phyloP scores from a whole-genome alignment of 2,329 filamentous ascomycete genomes.

The Allantophomopsis cytisporea region DNA sequence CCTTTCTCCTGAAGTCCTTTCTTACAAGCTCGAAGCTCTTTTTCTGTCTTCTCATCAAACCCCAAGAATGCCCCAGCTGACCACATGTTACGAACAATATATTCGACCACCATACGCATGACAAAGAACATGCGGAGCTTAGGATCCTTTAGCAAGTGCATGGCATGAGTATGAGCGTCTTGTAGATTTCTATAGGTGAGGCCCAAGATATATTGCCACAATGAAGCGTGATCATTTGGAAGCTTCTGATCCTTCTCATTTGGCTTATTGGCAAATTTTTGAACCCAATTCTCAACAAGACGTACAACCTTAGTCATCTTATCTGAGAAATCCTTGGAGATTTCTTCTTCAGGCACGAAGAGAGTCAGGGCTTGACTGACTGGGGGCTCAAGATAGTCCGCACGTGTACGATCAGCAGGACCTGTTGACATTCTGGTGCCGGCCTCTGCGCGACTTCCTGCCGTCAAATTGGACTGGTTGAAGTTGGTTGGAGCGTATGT shows the following conservation, averaged over 20 bases:
- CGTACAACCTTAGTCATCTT: conserved; percentile 8
- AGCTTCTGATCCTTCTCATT: conserved; percentile 10
- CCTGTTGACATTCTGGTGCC: not conserved
- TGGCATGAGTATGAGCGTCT: conserved; percentile 18
- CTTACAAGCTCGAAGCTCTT: conserved; percentile 10
- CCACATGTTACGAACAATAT: conserved; percentile 21
- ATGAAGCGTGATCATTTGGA: conserved; percentile 7
- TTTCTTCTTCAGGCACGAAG: conserved; percentile 1
- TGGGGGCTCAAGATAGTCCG: conserved; percentile 2
- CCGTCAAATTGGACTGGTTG: not conserved
- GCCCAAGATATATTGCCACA: conserved; percentile 24
- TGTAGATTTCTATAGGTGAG: conserved; percentile 14
- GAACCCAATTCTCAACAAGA: conserved; percentile 16
- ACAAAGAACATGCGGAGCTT: conserved; percentile 20
- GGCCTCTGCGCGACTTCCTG: not conserved
- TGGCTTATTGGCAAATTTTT: conserved; percentile 9
- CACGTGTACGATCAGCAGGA: not conserved
- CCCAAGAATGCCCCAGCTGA: conserved; percentile 19
- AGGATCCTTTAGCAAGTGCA: conserved; percentile 18
- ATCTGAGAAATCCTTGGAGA: conserved; percentile 3
- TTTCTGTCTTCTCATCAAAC: conserved; percentile 14
- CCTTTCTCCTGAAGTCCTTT: conserved; percentile 11
- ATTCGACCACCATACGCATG: conserved; percentile 23
- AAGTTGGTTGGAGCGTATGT: not conserved
- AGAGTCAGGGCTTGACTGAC: conserved; percentile 5